Conservation (phyloP, 73 alveolate genomes). For the Paraurostyla sp. region DNA sequence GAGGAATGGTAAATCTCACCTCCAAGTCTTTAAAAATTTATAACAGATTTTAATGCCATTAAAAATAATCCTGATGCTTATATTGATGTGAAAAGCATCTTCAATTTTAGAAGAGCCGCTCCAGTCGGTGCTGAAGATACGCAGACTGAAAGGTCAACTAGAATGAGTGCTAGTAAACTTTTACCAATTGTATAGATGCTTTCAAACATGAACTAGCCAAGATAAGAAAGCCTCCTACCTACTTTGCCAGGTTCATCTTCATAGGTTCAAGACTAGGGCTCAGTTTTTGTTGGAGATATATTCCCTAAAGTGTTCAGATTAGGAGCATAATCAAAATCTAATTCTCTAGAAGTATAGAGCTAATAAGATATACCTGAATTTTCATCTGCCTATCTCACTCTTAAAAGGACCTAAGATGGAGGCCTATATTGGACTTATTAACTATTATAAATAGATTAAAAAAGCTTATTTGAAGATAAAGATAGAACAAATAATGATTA, state of each 20-base stretch:
- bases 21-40: conserved; percentile 45
- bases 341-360: neutral
- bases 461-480: neutral
- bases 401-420: neutral
- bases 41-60: neutral
- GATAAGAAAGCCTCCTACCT: no score
- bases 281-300: conserved; percentile 12
- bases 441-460: no score
- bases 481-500: neutral
- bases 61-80: neutral
- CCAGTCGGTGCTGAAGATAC: conserved; percentile 51
- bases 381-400: neutral
- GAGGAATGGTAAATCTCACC: conserved; percentile 54
- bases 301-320: conserved; percentile 43
- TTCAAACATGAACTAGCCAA: no score
- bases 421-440: neutral
- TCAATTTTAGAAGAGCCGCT: conserved; percentile 24
- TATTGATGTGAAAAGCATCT: conserved; percentile 29
- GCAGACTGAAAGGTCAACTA: neutral
- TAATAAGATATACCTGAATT: neutral
- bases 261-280: neutral
- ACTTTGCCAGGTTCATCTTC: no score
- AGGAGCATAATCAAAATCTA: conserved; percentile 16
- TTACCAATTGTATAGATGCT: conserved; percentile 11
- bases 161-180: neutral